phyloP scores from a whole-genome alignment of 495 filamentous ascomycete genomes.

The Lasiosphaeris hirsuta region DNA sequence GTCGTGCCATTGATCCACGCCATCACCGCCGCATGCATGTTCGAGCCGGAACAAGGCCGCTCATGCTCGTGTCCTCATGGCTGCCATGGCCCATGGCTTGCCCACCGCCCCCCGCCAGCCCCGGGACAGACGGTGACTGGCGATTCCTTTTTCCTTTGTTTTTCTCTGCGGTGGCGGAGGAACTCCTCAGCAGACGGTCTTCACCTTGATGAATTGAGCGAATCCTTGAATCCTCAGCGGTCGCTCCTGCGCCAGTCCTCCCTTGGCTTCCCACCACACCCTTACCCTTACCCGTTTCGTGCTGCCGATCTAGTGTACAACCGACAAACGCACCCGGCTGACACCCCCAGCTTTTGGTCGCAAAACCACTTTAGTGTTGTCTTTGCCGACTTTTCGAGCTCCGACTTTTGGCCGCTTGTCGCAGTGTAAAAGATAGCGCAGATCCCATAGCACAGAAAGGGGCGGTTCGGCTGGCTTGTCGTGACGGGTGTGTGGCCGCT shows the following conservation, averaged over 20 bases:
- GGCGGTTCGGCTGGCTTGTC: no score
- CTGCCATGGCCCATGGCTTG: no score
- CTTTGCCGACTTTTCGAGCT: no score
- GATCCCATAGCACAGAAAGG: no score
- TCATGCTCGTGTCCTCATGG: no score
- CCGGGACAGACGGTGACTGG: not conserved
- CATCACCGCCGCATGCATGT: not conserved
- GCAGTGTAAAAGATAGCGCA: no score
- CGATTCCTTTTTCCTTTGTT: not conserved
- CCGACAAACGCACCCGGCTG: conserved; percentile 10
- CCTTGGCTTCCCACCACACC: conserved; percentile 7
- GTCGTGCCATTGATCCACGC: no score
- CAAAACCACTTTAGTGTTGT: not conserved
- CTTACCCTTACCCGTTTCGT: conserved; percentile 25
- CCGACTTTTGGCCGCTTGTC: no score
- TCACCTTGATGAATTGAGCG: conserved; percentile 12
- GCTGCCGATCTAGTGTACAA: conserved; percentile 31
- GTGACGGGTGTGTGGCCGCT: no score
- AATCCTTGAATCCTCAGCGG: not conserved
- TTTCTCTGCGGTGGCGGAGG: not conserved
- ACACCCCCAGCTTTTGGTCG: conserved; percentile 9
- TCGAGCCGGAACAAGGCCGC: not conserved
- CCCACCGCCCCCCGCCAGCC: no score
- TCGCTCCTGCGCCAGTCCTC: not conserved
- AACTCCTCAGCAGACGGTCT: not conserved